These are phyloP conservation scores for Fonsecaea monophora DNA, from an alignment of 2,329 filamentous ascomycete species.

Conservation along the genomic window DNA sequence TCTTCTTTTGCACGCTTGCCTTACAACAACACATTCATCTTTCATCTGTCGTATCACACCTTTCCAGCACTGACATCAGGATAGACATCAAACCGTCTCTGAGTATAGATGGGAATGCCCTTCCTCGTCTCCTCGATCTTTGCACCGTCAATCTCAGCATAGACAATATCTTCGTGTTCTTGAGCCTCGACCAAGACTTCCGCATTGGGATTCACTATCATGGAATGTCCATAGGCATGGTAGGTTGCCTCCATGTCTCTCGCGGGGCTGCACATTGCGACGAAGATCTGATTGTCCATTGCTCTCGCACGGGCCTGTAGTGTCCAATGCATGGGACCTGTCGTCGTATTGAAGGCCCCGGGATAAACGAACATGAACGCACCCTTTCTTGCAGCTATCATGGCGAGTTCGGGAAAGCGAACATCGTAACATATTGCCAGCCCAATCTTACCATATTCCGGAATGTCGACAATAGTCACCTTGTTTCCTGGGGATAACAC, in stretches of 20 bases:
- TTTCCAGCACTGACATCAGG: slow-evolving; percentile 78
- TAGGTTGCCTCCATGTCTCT: slow-evolving; percentile 79
- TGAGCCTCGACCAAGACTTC: slow-evolving; percentile 78
- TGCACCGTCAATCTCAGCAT: slow-evolving; percentile 71
- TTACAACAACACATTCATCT: background rate
- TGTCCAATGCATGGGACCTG: slow-evolving; percentile 89
- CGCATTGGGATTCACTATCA: slow-evolving; percentile 88
- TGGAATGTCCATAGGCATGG: slow-evolving; percentile 88
- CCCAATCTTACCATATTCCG: slow-evolving; percentile 84
- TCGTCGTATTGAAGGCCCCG: slow-evolving; percentile 96
- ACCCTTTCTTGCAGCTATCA: slow-evolving; percentile 83
- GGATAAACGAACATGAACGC: slow-evolving; percentile 90
- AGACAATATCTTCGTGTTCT: slow-evolving; percentile 77
- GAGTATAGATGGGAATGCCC: slow-evolving; percentile 81
- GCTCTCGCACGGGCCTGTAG: slow-evolving; percentile 82
- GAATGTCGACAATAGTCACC: slow-evolving; percentile 82
- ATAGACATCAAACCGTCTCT: slow-evolving; percentile 94
- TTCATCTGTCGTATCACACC: slow-evolving; percentile 48
- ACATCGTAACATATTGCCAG: slow-evolving; percentile 98
- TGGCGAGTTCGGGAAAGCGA: slow-evolving; percentile 92
- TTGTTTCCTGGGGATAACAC: slow-evolving; percentile 85
- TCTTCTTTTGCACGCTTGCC: background rate
- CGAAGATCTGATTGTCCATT: slow-evolving; percentile 92
- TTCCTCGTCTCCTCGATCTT: slow-evolving; percentile 77
- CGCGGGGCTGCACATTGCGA: slow-evolving; percentile 89